A percentile compares a stretch with the other conserved stretches of the same genome.
Conservation (phyloP, 2,329 filamentous ascomycete genomes). For the Cytospora piceicola region DNA sequence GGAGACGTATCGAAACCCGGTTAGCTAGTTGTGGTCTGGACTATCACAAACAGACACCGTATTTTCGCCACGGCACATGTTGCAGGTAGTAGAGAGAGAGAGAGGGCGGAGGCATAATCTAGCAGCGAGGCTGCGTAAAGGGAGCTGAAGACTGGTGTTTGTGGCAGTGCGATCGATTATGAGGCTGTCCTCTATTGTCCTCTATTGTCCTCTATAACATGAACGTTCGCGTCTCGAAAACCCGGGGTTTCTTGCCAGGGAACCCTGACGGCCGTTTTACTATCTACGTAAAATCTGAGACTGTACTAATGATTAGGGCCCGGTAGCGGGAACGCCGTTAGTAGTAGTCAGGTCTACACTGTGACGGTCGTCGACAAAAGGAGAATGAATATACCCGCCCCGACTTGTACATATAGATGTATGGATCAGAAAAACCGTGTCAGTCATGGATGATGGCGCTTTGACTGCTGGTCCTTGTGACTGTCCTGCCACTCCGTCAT, state of each 20-base stretch:
- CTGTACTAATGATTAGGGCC: neutral
- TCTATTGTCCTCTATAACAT: too few relatives aligned
- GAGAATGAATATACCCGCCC: neutral
- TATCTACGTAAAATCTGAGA: neutral
- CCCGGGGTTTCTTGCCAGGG: neutral
- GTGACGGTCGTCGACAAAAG: neutral
- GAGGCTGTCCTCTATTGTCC: too few relatives aligned
- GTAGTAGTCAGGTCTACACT: neutral
- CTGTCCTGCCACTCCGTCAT: neutral
- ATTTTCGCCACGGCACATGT: neutral
- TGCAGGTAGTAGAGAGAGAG: neutral
- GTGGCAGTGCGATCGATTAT: neutral
- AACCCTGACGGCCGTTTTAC: neutral
- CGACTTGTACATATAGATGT: too few relatives aligned
- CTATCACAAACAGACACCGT: neutral
- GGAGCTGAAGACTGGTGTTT: neutral
- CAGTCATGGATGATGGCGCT: neutral
- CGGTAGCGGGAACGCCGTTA: neutral
- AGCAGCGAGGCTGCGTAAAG: neutral
- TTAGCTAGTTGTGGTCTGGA: neutral
- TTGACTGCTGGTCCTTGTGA: neutral
- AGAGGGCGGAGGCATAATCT: too few relatives aligned
- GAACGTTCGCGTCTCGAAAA: neutral
- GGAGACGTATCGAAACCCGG: neutral
- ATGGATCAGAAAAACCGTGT: neutral